Evolutionary conservation across 768 basidiomycete species (phyloP), one percentile per base, ranked within the genome.

Genomic region (Rubroboletus pulcherrimus): DNA sequence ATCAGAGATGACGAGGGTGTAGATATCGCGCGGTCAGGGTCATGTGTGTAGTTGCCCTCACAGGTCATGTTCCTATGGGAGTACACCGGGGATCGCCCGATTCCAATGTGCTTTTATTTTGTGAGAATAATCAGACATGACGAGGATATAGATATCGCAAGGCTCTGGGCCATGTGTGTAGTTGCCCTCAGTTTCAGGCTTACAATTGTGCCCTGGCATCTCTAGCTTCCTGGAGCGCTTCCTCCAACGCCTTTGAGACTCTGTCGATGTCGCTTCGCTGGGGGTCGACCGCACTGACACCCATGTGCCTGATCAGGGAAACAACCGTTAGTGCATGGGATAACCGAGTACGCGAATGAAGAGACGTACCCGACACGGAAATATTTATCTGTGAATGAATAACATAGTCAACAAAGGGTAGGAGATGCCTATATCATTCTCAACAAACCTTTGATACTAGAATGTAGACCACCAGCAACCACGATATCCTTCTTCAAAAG

Each of bases 391-490:
- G 59, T 26, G 58, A 24, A 53, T 30, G 11, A 17, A 40, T 12
- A 8, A 31, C 14, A 34, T 39, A 21, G 58, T 70, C 39, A 66
- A 30, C 12, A 12, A 35, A 29, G 17, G 34, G n/a, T 24, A 34
- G 47, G 30, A 46, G 31, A 46, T 48, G 21, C 43, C 47, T 39
- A 47, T 17, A 8, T 41, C 50, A 10, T 34, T 29, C 15, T 38
- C 34, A 35, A 70, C 76, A n/a, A 37, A 86, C 88, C 87, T 77
- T 91, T 93, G 72, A 92, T 86, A 37, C 78, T 81, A 55, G 83
- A 81, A 71, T 96, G 91, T 58, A 99, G 71, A 10, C 97, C 96
- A 37, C 87, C 94, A 38, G 97, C 93, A 39, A 92, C 84, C 40
- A 97, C 79, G 53, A 98, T 78, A 12, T 83, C 85, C 57, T 80